These are phyloP conservation scores for Spathaspora sp. DNA, from an alignment of 1,139 yeast genomes.

Conservation along the genomic window DNA sequence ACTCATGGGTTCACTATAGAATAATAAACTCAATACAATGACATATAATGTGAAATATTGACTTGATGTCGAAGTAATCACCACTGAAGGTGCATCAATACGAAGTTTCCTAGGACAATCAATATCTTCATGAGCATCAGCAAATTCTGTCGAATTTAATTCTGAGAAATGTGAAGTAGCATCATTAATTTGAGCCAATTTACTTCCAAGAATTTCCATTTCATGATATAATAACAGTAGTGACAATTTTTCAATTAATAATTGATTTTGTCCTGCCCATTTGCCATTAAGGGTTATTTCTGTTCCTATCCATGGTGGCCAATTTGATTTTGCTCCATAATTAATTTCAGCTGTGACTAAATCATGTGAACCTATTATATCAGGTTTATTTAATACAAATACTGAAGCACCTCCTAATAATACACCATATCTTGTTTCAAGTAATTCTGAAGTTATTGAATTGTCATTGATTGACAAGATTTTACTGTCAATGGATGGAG, in stretches of 20 bases:
- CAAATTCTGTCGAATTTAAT: conserved; percentile 6
- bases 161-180: conserved; percentile 6
- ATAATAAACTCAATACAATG: conserved; percentile 33
- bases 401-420: conserved; percentile 40
- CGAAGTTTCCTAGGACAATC: conserved; percentile 23
- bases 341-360: conserved; percentile 23
- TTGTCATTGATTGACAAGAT: conserved; percentile 36
- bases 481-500: conserved; percentile 42
- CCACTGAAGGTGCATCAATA: conserved; percentile 43
- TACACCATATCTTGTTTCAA: conserved; percentile 41
- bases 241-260: conserved; percentile 40
- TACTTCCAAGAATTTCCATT: conserved; percentile 27
- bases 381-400: conserved; percentile 34
- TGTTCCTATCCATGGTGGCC: conserved; percentile 52
- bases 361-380: conserved; percentile 12
- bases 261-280: conserved; percentile 36
- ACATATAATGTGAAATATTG: conserved; percentile 43
- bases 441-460: conserved; percentile 24
- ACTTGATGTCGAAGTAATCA: conserved; percentile 40
- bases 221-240: conserved; percentile 37
- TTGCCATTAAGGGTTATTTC: conserved; percentile 41
- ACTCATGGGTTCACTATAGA: conserved; percentile 46
- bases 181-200: conserved; percentile 14
- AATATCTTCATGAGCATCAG: conserved; percentile 8
- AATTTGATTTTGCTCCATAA: conserved; percentile 38